These are phyloP conservation scores for Phytophthora citricola DNA, from an alignment of 352 stramenopile genomes.

Conservation along the genomic window DNA sequence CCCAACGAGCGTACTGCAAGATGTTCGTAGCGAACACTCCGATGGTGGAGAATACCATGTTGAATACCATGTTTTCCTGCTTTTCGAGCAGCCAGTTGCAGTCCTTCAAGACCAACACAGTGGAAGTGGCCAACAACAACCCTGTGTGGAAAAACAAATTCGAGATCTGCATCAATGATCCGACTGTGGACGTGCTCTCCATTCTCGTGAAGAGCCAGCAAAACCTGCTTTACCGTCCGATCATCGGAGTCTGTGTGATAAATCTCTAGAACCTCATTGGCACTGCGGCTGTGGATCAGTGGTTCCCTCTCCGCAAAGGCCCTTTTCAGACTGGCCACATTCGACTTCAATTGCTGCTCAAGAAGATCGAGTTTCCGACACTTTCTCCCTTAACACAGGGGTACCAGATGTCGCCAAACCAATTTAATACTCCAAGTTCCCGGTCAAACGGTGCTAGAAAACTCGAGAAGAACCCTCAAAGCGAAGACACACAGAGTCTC, in stretches of 20 bases:
- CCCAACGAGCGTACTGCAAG: slow-evolving; percentile 23
- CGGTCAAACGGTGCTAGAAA: neutral
- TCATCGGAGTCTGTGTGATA: slow-evolving; percentile 58
- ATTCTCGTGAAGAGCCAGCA: slow-evolving; percentile 66
- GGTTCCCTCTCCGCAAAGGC: slow-evolving; percentile 55
- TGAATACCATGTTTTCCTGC: slow-evolving; percentile 14
- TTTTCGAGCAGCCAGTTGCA: too few relatives aligned
- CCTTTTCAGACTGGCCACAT: slow-evolving; percentile 41
- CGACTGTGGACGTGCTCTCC: slow-evolving; percentile 50
- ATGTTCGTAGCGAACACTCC: slow-evolving; percentile 49
- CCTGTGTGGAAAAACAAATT: slow-evolving; percentile 70
- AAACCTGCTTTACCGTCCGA: slow-evolving; percentile 46
- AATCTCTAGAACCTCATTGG: slow-evolving; percentile 46
- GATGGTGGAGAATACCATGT: neutral
- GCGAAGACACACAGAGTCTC: too few relatives aligned
- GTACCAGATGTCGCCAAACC: too few relatives aligned
- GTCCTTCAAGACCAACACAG: slow-evolving; percentile 52
- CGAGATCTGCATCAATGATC: slow-evolving; percentile 49
- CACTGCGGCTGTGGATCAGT: slow-evolving; percentile 45
- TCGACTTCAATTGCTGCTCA: slow-evolving; percentile 53
- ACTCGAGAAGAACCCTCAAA: neutral
- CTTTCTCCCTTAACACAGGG: neutral
- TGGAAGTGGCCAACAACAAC: slow-evolving; percentile 28
- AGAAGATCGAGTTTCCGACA: slow-evolving; percentile 19
- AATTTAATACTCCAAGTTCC: neutral